phyloP scores from a whole-genome alignment of 2,329 filamentous ascomycete species.

The Penicillium sp. region DNA sequence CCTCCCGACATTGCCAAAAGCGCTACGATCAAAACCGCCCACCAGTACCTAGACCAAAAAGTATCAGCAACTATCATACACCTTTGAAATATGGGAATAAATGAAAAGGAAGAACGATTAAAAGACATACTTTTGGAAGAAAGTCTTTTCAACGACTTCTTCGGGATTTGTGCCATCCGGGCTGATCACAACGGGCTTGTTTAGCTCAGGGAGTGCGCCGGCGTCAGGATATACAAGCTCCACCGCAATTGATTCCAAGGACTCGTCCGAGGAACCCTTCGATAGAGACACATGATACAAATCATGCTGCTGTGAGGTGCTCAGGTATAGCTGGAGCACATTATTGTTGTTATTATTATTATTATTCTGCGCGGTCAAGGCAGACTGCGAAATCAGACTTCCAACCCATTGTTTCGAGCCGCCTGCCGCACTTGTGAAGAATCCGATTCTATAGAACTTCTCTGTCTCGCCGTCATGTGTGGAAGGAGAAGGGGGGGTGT shows the following conservation, averaged over 20 bases:
- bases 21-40: conserved; percentile 40
- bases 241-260: conserved; percentile 21
- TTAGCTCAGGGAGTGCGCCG: conserved; percentile 37
- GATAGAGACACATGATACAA: conserved; percentile 39
- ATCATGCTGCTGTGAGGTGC: conserved; percentile 25
- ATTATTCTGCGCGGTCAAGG: conserved; percentile 23
- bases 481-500: conserved; percentile 29
- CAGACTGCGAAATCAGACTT: conserved; percentile 35
- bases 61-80: neutral
- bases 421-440: conserved; percentile 37
- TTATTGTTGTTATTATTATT: neutral
- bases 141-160: conserved; percentile 39
- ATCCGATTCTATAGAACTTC: conserved; percentile 52
- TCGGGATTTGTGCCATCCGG: conserved; percentile 37
- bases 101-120: neutral
- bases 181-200: conserved; percentile 35
- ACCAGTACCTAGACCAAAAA: conserved; percentile 41
- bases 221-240: conserved; percentile 30
- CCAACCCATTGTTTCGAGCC: conserved; percentile 38
- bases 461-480: conserved; percentile 29
- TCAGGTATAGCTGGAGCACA: conserved; percentile 37
- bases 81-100: neutral
- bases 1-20: conserved; percentile 41
- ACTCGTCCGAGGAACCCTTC: conserved; percentile 16
- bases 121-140: conserved; percentile 40